These are phyloP conservation scores for Stygiomarasmius scandens DNA, from an alignment of 1,284 basidiomycete species.

Conservation along the genomic window DNA sequence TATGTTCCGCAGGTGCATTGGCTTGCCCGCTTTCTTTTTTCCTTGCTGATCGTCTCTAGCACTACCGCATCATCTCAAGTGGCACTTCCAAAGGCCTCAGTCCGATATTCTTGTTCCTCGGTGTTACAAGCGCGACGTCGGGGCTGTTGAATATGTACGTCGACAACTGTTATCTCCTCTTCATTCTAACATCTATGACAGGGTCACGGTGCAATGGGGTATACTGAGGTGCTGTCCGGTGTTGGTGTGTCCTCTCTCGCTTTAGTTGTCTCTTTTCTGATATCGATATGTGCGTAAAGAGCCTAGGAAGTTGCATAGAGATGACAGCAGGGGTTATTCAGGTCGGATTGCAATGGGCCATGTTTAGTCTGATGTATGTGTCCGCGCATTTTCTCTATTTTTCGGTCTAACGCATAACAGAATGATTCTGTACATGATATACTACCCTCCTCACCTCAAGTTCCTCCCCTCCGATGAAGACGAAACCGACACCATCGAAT, in stretches of 20 bases:
- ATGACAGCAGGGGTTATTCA: constrained; percentile 85
- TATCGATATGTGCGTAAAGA: constrained; percentile 51
- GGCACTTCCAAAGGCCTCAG: constrained; percentile 88
- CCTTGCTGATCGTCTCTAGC: constrained; percentile 41
- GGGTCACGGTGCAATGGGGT: constrained; percentile 87
- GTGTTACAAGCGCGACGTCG: constrained; percentile 82
- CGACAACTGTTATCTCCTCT: background rate
- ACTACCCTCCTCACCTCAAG: constrained; percentile 86
- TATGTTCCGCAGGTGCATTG: constrained; percentile 84
- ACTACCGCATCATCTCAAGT: constrained; percentile 72
- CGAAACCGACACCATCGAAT: constrained; percentile 36
- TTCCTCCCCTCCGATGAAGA: constrained; percentile 60
- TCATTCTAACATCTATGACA: constrained; percentile 27
- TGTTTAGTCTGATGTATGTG: constrained; percentile 85
- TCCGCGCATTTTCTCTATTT: background rate
- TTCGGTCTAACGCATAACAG: constrained; percentile 40
- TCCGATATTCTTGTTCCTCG: constrained; percentile 92
- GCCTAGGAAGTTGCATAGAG: constrained; percentile 76
- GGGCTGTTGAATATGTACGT: constrained; percentile 82
- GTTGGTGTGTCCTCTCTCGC: constrained; percentile 53
- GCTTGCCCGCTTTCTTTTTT: background rate
- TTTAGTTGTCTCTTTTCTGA: background rate
- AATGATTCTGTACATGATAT: constrained; percentile 88
- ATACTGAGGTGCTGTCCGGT: constrained; percentile 82
- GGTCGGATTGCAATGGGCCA: constrained; percentile 82